A percentile compares a stretch with the other conserved stretches of the same genome.
Conservation (phyloP, 2,329 filamentous ascomycete genomes). For the Apiospora koreana region DNA sequence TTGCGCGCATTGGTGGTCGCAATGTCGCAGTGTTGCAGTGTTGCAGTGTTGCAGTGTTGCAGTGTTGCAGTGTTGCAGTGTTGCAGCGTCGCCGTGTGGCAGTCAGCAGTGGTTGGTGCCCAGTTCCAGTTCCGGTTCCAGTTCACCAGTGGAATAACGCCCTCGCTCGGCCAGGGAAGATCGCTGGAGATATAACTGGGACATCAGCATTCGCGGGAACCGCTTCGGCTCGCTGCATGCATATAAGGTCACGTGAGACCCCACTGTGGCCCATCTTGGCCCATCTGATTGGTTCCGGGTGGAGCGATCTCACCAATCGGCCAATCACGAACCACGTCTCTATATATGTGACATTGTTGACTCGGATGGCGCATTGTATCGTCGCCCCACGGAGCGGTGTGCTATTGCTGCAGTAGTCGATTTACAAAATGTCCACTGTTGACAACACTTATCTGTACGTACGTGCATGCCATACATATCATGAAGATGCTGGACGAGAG, state of each 20-base stretch:
- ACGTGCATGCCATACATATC: background rate
- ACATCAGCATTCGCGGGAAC: constrained; percentile 8
- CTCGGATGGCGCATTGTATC: background rate
- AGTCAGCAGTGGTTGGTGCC: too few species aligned
- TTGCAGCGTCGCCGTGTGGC: too few species aligned
- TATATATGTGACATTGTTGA: background rate
- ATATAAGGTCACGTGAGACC: background rate
- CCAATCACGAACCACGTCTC: background rate
- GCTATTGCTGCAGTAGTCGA: background rate
- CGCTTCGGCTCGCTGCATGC: constrained; percentile 15
- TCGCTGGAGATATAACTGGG: constrained; percentile 13
- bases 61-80: too few species aligned
- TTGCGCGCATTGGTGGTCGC: too few species aligned
- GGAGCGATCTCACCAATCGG: background rate
- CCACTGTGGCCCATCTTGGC: too few species aligned
- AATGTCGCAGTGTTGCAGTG: too few species aligned
- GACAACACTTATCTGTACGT: background rate
- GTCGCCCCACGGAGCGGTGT: constrained; percentile 2
- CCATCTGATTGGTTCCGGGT: constrained; percentile 5
- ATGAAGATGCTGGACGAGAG: background rate
- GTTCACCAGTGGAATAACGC: background rate
- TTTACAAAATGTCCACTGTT: background rate
- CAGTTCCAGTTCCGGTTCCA: too few species aligned
- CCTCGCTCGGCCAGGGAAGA: constrained; percentile 2
- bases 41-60: too few species aligned